Percentiles rank a stretch among this genome's conserved stretches.
phyloP scores from a whole-genome alignment of 1,284 basidiomycete genomes.

The Sphaerobolus stellatus region DNA sequence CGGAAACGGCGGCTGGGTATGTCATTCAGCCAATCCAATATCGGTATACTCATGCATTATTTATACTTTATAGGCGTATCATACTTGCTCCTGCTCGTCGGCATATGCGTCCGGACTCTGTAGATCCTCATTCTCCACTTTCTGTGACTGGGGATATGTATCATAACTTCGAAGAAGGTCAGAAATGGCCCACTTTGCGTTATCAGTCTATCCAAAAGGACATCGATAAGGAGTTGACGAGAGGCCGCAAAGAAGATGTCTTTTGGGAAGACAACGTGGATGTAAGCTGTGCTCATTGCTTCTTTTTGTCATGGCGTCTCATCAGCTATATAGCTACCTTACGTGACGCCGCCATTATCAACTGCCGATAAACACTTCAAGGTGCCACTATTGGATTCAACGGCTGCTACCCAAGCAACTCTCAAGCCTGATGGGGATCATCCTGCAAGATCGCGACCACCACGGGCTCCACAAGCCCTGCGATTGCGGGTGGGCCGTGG shows the following conservation, averaged over 20 bases:
- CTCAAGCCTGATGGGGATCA: not conserved
- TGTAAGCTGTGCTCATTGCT: conserved; percentile 17
- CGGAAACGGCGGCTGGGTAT: conserved; percentile 37
- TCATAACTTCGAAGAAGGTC: conserved; percentile 51
- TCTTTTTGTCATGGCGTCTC: conserved; percentile 4
- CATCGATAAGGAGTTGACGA: conserved; percentile 22
- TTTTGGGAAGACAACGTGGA: conserved; percentile 24
- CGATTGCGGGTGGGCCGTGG: conserved; percentile 80
- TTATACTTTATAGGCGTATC: conserved; percentile 14
- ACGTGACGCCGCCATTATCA: conserved; percentile 28
- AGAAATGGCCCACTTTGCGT: conserved; percentile 12
- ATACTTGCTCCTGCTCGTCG: conserved; percentile 9
- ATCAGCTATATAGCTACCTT: conserved; percentile 13
- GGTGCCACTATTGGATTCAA: no score
- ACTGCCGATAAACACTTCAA: conserved; percentile 57
- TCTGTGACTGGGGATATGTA: conserved; percentile 41
- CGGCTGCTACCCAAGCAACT: conserved; percentile 31
- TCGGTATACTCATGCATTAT: not conserved
- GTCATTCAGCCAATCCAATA: conserved; percentile 22
- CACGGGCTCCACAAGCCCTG: conserved; percentile 48
- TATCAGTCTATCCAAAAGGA: conserved; percentile 15
- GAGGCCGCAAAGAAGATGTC: conserved; percentile 32
- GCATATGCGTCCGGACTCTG: conserved; percentile 46
- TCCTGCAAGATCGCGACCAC: conserved; percentile 19
- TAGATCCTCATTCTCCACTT: conserved; percentile 45